Evolutionary conservation across 176 grass and related monocot species (phyloP).

Genomic region (Leersia perrieri): DNA sequence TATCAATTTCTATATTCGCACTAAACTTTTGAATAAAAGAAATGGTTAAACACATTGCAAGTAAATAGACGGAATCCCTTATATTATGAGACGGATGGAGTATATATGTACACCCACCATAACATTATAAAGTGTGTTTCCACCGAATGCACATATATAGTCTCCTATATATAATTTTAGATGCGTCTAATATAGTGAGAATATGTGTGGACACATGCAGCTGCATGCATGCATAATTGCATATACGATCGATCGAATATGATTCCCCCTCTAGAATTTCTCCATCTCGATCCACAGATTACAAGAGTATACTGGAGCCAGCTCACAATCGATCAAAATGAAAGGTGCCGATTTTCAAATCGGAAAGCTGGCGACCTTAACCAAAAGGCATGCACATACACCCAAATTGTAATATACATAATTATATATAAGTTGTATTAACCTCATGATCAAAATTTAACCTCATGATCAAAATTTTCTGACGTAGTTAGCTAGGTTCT

Average conservation of each 20-base stretch:
- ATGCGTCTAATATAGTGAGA: not conserved
- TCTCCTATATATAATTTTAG: no score
- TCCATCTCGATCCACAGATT: not conserved
- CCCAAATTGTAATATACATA: not conserved
- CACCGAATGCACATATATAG: not conserved
- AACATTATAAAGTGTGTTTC: not conserved
- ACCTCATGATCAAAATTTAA: not conserved
- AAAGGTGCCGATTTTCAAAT: constrained; percentile 33
- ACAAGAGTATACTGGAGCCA: constrained; percentile 2
- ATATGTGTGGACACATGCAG: not conserved
- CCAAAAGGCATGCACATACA: not conserved
- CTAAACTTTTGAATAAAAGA: no score
- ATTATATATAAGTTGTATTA: not conserved
- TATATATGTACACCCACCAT: not conserved
- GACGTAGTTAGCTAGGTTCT: not conserved
- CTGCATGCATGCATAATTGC: constrained; percentile 8
- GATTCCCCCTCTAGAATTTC: constrained; percentile 45
- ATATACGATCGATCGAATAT: constrained; percentile 13
- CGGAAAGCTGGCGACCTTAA: not conserved
- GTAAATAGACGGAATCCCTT: no score
- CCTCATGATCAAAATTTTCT: not conserved
- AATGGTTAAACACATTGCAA: no score
- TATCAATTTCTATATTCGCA: no score
- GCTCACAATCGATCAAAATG: constrained; percentile 1
- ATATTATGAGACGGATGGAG: no score